A percentile compares a stretch with the other conserved stretches of the same genome.
These are phyloP conservation scores for Diaporthe destruens DNA, from an alignment of 2,329 filamentous ascomycete species.

Conservation along the genomic window DNA sequence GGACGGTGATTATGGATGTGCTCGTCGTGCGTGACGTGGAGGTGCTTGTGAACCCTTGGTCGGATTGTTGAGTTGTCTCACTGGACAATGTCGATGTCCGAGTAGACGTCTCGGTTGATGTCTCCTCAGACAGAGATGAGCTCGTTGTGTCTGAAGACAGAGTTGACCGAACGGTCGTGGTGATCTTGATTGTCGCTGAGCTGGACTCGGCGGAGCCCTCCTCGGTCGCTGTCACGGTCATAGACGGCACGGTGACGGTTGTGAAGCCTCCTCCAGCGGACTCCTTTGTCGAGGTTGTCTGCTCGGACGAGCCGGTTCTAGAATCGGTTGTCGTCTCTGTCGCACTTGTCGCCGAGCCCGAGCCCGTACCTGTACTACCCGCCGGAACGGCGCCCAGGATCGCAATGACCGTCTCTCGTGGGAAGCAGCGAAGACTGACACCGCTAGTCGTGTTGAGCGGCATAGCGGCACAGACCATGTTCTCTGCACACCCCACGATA, in stretches of 20 bases:
- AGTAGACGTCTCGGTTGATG: not conserved
- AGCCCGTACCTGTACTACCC: conserved; percentile 1
- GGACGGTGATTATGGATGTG: conserved; percentile 15
- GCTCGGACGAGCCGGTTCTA: not conserved
- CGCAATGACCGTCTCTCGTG: conserved; percentile 54
- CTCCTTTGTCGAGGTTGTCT: not conserved
- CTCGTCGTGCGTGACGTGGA: conserved; percentile 16
- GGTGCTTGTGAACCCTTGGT: conserved; percentile 21
- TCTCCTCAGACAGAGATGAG: conserved; percentile 5
- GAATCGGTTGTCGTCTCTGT: not conserved
- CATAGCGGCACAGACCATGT: conserved; percentile 63
- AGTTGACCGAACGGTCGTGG: conserved; percentile 27
- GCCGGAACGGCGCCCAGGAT: conserved; percentile 54
- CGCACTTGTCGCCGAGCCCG: conserved; percentile 8
- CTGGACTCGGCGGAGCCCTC: conserved; percentile 8
- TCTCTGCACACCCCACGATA: conserved; percentile 53
- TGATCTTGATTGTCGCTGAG: not conserved
- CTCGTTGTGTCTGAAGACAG: not conserved
- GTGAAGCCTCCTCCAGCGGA: conserved; percentile 18
- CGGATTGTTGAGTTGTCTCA: not conserved
- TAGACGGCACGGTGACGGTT: conserved; percentile 36
- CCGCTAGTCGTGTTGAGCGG: conserved; percentile 64
- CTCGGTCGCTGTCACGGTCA: conserved; percentile 31
- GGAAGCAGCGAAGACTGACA: conserved; percentile 63
- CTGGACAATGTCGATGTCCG: not conserved